Evolutionary conservation across 257 asterid species (phyloP).

Genomic region (Solanum sparsipilum): DNA sequence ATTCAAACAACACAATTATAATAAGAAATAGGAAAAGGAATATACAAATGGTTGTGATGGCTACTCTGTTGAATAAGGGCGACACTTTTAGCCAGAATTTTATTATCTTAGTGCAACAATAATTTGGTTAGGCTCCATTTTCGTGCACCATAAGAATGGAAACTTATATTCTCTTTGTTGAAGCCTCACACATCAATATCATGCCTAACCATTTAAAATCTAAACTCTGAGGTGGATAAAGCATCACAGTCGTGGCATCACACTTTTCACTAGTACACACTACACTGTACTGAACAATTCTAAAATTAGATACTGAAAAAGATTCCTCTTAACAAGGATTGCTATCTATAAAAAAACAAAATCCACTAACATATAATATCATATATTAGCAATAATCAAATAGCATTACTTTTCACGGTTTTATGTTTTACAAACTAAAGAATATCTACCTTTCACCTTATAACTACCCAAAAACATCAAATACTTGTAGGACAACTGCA

Average conservation of each 20-base stretch:
- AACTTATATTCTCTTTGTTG: neutral
- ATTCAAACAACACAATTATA: neutral
- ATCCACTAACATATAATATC: neutral
- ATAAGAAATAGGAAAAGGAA: neutral
- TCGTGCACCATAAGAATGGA: neutral
- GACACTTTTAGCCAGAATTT: neutral
- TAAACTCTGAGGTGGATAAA: neutral
- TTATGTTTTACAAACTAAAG: neutral
- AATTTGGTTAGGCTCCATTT: neutral
- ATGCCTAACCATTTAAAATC: neutral
- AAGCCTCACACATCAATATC: conserved; percentile 1
- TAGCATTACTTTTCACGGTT: neutral
- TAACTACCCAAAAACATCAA: neutral
- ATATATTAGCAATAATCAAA: neutral
- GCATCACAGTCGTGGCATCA: neutral
- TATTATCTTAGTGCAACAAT: neutral
- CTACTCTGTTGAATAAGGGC: neutral
- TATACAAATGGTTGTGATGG: neutral
- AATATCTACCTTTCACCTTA: neutral
- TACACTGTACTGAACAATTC: neutral
- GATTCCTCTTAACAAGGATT: neutral
- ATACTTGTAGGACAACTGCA: neutral
- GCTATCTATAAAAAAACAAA: neutral
- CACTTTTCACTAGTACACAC: neutral
- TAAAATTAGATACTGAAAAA: neutral